Base-by-base conservation (phyloP, 441 rosid genomes). In the Arabidopsis hybrid region DNA sequence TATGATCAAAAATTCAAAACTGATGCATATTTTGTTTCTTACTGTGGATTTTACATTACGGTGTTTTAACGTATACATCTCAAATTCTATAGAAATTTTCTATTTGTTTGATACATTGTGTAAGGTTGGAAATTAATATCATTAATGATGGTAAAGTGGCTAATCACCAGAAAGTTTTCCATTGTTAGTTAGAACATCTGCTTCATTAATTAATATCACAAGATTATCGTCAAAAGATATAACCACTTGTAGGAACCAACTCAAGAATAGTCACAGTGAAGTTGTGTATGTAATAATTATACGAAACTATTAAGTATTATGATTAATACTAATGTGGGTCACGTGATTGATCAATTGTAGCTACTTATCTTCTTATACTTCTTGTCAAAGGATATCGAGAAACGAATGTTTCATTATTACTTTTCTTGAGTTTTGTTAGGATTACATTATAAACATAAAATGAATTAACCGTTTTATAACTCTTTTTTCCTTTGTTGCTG, bases 291-390 rank as follows among this genome's bases (percentile, higher is more conserved):
- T 65, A 34, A 70, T 71, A 57, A 71, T 71, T 71, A 42, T 29
- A 63, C 31, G 52, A 61, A 62, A 72, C 16, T 16, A 61, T 50
- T 17, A 53, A 70, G 50, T 46, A 36, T 55, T 46, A 45, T 68
- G 74, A 61, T 76, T 64, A 49, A 40, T 70, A 58, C 51, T 70
- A 58, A 77, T 65, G 76, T 71, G 80, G 80, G 80, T 65, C 80
- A 77, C 72, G 76, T 77, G 80, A 71, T 64, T 65, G 51, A 71
- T 65, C 80, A 42, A 34, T 58, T 50, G 72, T 65, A 77, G n/a
- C 80, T 58, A 71, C 67, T 71, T 65, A 70, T 77, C 72, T 57
- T 63, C 73, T 61, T 49, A 76, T 55, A 76, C 67, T 70, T 76
- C 39, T 63, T 70, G 60, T 63, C 71, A 70, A 64, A 49, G 67